These are phyloP conservation scores for Termitomyces titanicus DNA, from an alignment of 768 basidiomycete genomes.

Conservation along the genomic window DNA sequence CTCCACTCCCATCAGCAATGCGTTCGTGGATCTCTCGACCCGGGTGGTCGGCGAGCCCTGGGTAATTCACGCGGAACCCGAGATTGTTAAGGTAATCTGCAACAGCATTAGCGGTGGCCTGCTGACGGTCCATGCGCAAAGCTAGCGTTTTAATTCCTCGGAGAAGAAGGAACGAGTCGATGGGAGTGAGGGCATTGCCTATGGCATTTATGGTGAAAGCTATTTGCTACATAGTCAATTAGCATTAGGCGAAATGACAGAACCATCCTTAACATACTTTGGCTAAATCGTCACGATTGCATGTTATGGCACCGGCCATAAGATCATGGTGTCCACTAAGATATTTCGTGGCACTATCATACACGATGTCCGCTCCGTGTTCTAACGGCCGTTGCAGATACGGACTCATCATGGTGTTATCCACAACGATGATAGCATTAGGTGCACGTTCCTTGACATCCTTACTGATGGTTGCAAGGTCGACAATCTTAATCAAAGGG, in stretches of 20 bases:
- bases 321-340: slow-evolving; percentile 97
- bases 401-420: slow-evolving; percentile 99
- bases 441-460: slow-evolving; percentile 82
- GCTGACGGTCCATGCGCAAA: slow-evolving; percentile 93
- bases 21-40: slow-evolving; percentile 85
- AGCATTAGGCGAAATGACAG: slow-evolving; percentile 4
- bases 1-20: slow-evolving; percentile 88
- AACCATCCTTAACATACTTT: slow-evolving; percentile 45
- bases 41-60: slow-evolving; percentile 80
- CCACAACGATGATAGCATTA: slow-evolving; percentile 82
- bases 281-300: slow-evolving; percentile 87
- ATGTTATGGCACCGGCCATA: slow-evolving; percentile 95
- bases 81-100: slow-evolving; percentile 81
- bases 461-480: slow-evolving; percentile 78
- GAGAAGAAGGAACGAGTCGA: slow-evolving; percentile 94
- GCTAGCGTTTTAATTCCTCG: slow-evolving; percentile 96
- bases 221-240: slow-evolving; percentile 55
- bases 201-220: slow-evolving; percentile 91
- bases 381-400: slow-evolving; percentile 94
- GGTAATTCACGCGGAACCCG: slow-evolving; percentile 91
- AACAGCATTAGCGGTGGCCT: slow-evolving; percentile 75
- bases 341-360: slow-evolving; percentile 98
- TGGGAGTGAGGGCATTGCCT: slow-evolving; percentile 92
- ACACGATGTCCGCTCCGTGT: slow-evolving; percentile 94
- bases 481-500: slow-evolving; percentile 91